phyloP scores from a whole-genome alignment of 805 yeast genomes.

The Starmerella stigmatis region DNA sequence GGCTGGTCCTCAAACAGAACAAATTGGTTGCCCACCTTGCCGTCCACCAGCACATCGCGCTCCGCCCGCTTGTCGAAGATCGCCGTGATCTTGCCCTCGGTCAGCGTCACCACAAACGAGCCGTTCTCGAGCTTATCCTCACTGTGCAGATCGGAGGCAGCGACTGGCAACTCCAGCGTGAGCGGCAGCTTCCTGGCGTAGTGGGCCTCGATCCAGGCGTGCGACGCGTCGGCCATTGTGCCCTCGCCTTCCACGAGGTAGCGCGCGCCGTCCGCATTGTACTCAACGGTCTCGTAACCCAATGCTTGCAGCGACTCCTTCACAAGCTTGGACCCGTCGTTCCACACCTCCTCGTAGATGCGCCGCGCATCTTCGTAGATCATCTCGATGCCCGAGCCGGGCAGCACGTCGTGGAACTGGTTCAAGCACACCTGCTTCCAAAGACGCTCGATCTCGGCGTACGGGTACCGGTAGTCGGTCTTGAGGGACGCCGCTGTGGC shows the following conservation, averaged over 20 bases:
- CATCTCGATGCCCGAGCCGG: conserved; percentile 91
- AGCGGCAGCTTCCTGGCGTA: conserved; percentile 6
- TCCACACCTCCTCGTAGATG: conserved; percentile 51
- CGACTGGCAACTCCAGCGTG: neutral
- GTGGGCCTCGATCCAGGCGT: conserved; percentile 7
- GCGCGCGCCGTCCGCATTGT: conserved; percentile 8
- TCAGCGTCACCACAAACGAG: conserved; percentile 47
- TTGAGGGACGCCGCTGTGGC: conserved; percentile 63
- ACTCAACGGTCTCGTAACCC: conserved; percentile 22
- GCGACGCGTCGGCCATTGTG: conserved; percentile 1
- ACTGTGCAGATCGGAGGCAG: neutral
- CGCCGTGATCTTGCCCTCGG: conserved; percentile 53
- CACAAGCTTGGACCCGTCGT: conserved; percentile 44
- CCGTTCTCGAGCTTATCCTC: conserved; percentile 45
- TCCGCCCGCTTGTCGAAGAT: conserved; percentile 46
- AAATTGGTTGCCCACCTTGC: conserved; percentile 66
- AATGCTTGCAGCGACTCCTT: conserved; percentile 41
- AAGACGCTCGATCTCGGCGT: conserved; percentile 48
- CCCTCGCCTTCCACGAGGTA: conserved; percentile 18
- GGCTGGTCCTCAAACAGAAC: conserved; percentile 86
- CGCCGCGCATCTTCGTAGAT: conserved; percentile 87
- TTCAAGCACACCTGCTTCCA: conserved; percentile 88
- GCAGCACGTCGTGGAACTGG: conserved; percentile 96
- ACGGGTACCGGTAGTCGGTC: conserved; percentile 57
- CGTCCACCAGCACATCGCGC: conserved; percentile 60